phyloP scores from a whole-genome alignment of 2,329 filamentous ascomycete species.

The Aspergillus sojae region DNA sequence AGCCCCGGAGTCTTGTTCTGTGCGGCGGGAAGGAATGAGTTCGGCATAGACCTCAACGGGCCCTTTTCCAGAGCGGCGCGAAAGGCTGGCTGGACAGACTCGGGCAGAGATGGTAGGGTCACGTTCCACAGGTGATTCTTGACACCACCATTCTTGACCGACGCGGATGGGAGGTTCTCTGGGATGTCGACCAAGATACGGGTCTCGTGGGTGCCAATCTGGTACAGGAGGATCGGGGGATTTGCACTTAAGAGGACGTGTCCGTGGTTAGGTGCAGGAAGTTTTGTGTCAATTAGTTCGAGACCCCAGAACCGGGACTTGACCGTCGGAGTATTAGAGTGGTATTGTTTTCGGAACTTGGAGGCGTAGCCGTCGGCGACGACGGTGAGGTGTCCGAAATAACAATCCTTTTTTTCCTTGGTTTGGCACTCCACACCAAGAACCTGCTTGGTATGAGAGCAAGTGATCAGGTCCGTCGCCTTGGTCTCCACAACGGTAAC shows the following conservation, averaged over 20 bases:
- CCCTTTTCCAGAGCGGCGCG: conserved; percentile 74
- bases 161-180: conserved; percentile 72
- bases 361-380: conserved; percentile 91
- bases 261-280: conserved; percentile 75
- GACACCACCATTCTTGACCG: conserved; percentile 75
- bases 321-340: conserved; percentile 67
- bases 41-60: conserved; percentile 88
- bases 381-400: conserved; percentile 86
- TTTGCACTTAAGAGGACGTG: conserved; percentile 83
- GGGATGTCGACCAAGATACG: conserved; percentile 88
- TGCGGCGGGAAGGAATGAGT: conserved; percentile 84
- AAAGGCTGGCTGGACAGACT: conserved; percentile 72
- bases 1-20: conserved; percentile 73
- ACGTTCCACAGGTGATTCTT: conserved; percentile 79
- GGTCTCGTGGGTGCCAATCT: conserved; percentile 94
- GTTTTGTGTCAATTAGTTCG: conserved; percentile 82
- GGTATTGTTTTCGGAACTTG: conserved; percentile 82
- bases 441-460: conserved; percentile 69
- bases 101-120: conserved; percentile 77
- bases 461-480: conserved; percentile 73
- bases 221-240: conserved; percentile 85
- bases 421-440: conserved; percentile 81
- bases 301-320: conserved; percentile 91
- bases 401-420: conserved; percentile 67
- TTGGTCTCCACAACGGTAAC: conserved; percentile 92